Evolutionary conservation across 148 eudicot genomes (phyloP), one percentile per base, ranked within the genome.

Genomic region (Silene uniflora): DNA sequence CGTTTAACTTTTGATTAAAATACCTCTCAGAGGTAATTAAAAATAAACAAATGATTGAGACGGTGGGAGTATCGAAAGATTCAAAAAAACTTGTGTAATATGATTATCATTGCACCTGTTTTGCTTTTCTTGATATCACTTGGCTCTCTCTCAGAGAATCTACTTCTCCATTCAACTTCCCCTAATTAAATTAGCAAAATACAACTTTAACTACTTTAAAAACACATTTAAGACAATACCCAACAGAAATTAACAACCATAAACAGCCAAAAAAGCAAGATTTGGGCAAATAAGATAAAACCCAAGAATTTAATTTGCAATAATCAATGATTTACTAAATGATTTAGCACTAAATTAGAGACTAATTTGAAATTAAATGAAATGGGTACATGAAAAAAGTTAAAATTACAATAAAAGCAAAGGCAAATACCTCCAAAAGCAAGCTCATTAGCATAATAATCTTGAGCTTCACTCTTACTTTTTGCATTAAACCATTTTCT

Each of bases 401-500:
- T 2, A 23, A 47, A 23, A 16, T 65, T 25, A 39, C 44, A 65
- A n/a, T 54, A 2, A 11, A 22, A 22, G 9, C 49, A 62, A 35
- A 59, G 47, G 29, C 47, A 65, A 80, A 73, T 62, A 95, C 97
- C 97, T 85, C 86, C 90, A 85, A 83, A 87, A 78, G 87, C 87
- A 86, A 83, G 92, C 76, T 87, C 91, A 82, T 95, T 85, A 71
- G 91, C 84, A 64, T 79, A 83, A 65, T 77, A 81, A 73, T 83
- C 76, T 42, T 95, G 89, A 52, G 73, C 62, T 75, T 89, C 90
- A 13, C 69, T 79, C 80, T 92, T 95, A 85, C 90, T 85, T 89
- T 86, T 95, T 85, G 85, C 86, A 71, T 87, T 92, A 87, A 95
- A 88, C 96, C 96, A 90, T 81, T 90, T 95, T 67, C 90, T 89